Evolutionary conservation across 306 rosid genomes (phyloP), one percentile per base, ranked within the genome.

Genomic region (Vigna nakashimae): DNA sequence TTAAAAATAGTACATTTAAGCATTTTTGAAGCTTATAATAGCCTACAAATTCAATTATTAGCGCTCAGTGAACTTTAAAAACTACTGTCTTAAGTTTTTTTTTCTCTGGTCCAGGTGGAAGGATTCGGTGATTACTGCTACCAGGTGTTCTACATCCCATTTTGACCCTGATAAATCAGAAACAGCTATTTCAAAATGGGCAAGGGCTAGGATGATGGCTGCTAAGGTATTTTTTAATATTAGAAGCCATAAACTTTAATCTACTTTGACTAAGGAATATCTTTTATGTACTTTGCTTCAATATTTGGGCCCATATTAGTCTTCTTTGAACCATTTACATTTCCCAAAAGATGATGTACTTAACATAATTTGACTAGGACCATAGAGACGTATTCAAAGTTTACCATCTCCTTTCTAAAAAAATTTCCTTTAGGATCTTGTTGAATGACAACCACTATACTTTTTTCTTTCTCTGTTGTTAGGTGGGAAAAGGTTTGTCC

Each of bases 401-500:
- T 63, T 56, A 11, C 53, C 53, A 56, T 51, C 65, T 76, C 65
- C 30, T 79, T 8, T 7, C 17, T 30, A n/a, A 83, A 40, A 65
- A 11, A 26, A 7, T 36, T 70, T 60, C 46, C 34, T 58, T 36
- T 28, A 12, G 50, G 50, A 45, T 45, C 36, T 42, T 70, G 15
- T 80, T 76, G 73, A 62, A 75, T 72, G 36, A 18, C 5, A 65
- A 42, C 49, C 38, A 48, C 43, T 70, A 5, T 70, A 3, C 1
- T 13, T 1, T 53, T 8, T 14, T 34, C n/a, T 74, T 9, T 42
- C 13, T 18, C 66, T 84, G 75, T 24, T 86, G 82, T 75, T 71
- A 93, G 98, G 93, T 89, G 49, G 96, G 96, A 43, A 90, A 87
- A 73, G 96, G 94, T 6, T 82, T 92, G 82, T 90, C 93, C 56